These are phyloP conservation scores for Zymoseptoria ardabiliae DNA, from an alignment of 2,329 filamentous ascomycete species.

Conservation along the genomic window DNA sequence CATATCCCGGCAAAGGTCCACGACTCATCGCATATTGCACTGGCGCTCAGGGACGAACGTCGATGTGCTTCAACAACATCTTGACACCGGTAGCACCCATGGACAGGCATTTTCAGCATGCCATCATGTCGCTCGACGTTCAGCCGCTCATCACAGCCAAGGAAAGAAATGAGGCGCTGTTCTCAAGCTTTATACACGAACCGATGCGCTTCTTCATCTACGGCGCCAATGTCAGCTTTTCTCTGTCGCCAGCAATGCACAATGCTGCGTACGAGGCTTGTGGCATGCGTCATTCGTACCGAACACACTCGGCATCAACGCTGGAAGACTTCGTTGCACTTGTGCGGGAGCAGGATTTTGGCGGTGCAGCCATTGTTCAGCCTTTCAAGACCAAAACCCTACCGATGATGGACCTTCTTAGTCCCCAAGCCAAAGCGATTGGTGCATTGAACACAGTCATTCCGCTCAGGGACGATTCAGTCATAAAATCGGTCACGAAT, in stretches of 20 bases:
- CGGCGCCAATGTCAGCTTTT: conserved; percentile 65
- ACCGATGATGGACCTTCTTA: conserved; percentile 57
- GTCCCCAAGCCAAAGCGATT: conserved; percentile 65
- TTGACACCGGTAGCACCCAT: conserved; percentile 48
- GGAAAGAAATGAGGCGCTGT: conserved; percentile 59
- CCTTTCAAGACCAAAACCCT: conserved; percentile 70
- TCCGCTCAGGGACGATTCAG: conserved; percentile 55
- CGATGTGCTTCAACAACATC: conserved; percentile 59
- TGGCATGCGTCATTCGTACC: conserved; percentile 62
- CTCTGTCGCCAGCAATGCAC: conserved; percentile 71
- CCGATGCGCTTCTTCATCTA: conserved; percentile 67
- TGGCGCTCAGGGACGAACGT: conserved; percentile 54
- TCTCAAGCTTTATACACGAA: conserved; percentile 59
- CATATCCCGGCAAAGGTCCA: conserved; percentile 12
- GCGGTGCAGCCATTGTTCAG: conserved; percentile 62
- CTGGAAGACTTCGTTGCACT: conserved; percentile 57
- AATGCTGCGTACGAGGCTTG: conserved; percentile 59
- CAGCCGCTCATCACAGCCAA: conserved; percentile 50
- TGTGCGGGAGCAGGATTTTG: conserved; percentile 53
- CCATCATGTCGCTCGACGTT: neutral
- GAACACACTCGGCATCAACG: conserved; percentile 55
- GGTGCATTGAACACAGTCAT: conserved; percentile 71
- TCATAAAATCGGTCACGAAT: conserved; percentile 31
- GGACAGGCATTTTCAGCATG: conserved; percentile 1
- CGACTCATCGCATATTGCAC: conserved; percentile 44